Base-by-base conservation (phyloP, 306 rosid species). In the Cicer pinnatifidum region DNA sequence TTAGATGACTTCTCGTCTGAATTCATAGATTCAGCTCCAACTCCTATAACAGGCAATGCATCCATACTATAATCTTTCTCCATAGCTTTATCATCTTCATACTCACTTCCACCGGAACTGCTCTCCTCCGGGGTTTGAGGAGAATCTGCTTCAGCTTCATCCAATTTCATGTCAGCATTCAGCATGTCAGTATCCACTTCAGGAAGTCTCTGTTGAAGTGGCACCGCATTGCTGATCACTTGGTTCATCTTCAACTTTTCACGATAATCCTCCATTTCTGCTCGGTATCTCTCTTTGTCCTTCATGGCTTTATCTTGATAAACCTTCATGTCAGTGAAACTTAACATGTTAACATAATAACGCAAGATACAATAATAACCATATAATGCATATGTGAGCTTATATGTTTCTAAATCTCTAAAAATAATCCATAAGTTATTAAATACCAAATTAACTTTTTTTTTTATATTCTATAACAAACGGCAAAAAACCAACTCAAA, bases 221-320 rank as follows among this genome's bases (percentile, higher is more conserved):
- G 99, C 60, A 88, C 83, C 1, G 91, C 96, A 61, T 94, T 86
- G 28, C 88, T 88, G 72, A 91, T 80, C 7, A 87, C 77, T 58
- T 81, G 90, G 12, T 87, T 91, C 11, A 72, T 73, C 74, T 79
- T 89, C 78, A 67, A 56, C 67, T 82, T 86, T 87, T 85, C 90
- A 11, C 89, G 80, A 77, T 94, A 94, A 57, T 82, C 78, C 82
- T 89, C 97, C 99, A 94, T 94, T 75, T 94, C 97, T 8, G 75
- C 57, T 73, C 67, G 56, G 79, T 94, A 94, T 74, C 99, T 83
- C 69, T 91, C 96, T 77, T 91, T 94, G 69, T 94, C 99, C 82
- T 85, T 86, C 43, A 86, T 3, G 1, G 99, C 99, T 84, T 87
- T 86, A 80, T 91, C 96, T 79, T 94, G 99, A 81, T 91, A 94